These are phyloP conservation scores for Xylaria telfairii DNA, from an alignment of 495 filamentous ascomycete genomes.

Conservation along the genomic window DNA sequence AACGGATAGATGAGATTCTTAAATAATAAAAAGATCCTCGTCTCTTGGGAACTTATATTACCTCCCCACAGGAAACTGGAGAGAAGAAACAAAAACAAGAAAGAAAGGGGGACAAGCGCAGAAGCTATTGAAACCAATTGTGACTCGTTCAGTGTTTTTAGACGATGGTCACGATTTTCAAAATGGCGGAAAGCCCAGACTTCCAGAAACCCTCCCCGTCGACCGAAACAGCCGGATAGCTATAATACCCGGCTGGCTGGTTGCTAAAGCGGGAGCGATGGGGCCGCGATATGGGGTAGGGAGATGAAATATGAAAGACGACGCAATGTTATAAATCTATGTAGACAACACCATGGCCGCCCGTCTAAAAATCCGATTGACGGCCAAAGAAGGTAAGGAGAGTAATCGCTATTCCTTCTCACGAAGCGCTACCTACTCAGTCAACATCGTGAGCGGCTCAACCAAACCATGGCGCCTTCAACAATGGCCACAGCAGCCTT, in stretches of 20 bases:
- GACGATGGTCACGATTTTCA: background rate
- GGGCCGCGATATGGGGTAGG: background rate
- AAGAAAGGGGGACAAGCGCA: background rate
- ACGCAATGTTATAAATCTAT: background rate
- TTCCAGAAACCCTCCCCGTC: background rate
- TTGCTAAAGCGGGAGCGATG: background rate
- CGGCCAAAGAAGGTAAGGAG: background rate
- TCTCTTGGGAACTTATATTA: background rate
- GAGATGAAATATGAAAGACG: background rate
- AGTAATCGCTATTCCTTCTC: background rate
- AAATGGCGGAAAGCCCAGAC: background rate
- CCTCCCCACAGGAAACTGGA: background rate
- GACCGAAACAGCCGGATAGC: background rate
- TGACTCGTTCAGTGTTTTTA: background rate
- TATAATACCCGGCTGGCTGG: conserved; percentile 10
- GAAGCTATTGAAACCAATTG: background rate
- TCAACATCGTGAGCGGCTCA: background rate
- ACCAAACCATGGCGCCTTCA: background rate
- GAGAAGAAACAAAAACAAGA: too few species aligned
- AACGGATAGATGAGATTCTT: background rate
- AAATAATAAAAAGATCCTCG: background rate
- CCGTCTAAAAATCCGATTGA: background rate
- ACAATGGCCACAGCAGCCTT: background rate
- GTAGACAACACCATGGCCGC: background rate
- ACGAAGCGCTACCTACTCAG: background rate